phyloP scores from a whole-genome alignment of 768 basidiomycete species.

The Porphyrellus cyaneotinctus region DNA sequence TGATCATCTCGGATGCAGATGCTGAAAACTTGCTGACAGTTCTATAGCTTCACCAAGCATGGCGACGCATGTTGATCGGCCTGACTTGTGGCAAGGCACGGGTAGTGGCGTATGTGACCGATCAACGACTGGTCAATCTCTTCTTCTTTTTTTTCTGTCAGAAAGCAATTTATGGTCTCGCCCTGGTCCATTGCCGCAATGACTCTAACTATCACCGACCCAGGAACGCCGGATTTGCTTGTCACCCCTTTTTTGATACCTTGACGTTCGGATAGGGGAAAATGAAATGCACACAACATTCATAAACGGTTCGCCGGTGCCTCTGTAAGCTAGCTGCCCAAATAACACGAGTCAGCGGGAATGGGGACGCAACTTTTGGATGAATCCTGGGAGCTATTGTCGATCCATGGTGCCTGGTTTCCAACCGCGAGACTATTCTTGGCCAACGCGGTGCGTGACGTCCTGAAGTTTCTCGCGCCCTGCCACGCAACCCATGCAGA shows the following conservation, averaged over 20 bases:
- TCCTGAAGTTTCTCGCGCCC: neutral
- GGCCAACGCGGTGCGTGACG: neutral
- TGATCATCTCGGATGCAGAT: no score
- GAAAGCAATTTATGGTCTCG: no score
- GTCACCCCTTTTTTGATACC: neutral
- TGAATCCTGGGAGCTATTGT: neutral
- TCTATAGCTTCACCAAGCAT: no score
- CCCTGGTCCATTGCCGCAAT: neutral
- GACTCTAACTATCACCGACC: neutral
- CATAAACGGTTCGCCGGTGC: neutral
- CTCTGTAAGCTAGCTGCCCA: neutral
- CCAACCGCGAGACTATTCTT: slow-evolving; percentile 1
- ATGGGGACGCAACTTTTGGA: neutral
- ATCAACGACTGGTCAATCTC: neutral
- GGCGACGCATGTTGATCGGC: no score
- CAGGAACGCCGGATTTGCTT: neutral
- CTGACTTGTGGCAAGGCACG: no score
- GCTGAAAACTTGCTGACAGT: no score
- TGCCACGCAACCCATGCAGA: neutral
- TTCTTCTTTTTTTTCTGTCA: neutral
- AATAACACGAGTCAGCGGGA: neutral
- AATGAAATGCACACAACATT: neutral
- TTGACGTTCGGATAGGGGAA: neutral
- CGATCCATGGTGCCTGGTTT: neutral
- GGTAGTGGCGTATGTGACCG: no score